A percentile compares a stretch with the other conserved stretches of the same genome.
These are phyloP conservation scores for Termitomyces heimii DNA, from an alignment of 768 basidiomycete species.

Conservation along the genomic window DNA sequence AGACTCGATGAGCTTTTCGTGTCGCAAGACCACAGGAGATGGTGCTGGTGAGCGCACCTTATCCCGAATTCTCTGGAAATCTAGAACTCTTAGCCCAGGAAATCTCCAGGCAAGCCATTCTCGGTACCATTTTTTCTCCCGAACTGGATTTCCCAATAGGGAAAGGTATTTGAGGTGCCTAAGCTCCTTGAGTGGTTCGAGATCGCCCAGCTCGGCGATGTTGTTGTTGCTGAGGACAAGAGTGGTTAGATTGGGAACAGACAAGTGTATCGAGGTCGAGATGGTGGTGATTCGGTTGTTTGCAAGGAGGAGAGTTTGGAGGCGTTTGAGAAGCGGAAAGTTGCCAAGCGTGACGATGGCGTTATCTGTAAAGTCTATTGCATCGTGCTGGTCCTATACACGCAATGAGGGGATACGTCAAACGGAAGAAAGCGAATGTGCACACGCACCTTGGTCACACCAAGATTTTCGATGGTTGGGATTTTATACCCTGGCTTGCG, in stretches of 20 bases:
- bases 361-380: conserved; percentile 92
- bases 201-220: conserved; percentile 74
- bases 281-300: conserved; percentile 87
- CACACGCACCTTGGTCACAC: conserved; percentile 73
- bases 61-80: conserved; percentile 92
- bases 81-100: conserved; percentile 83
- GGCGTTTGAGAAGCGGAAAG: conserved; percentile 79
- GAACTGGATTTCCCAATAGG: conserved; percentile 77
- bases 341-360: conserved; percentile 78
- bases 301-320: conserved; percentile 78
- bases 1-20: conserved; percentile 17
- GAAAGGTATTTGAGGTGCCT: conserved; percentile 70
- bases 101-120: conserved; percentile 92
- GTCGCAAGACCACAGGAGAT: conserved; percentile 19
- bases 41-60: conserved; percentile 66
- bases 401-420: conserved; percentile 6
- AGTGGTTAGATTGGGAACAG: conserved; percentile 77
- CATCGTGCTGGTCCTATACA: conserved; percentile 84
- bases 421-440: conserved; percentile 14
- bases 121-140: conserved; percentile 93
- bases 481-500: conserved; percentile 76
- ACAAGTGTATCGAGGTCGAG: conserved; percentile 76
- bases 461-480: conserved; percentile 93
- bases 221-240: conserved; percentile 84
- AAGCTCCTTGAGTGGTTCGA: conserved; percentile 77